These are phyloP conservation scores for Passiflora organensis DNA, from an alignment of 345 rosid genomes.

Conservation along the genomic window DNA sequence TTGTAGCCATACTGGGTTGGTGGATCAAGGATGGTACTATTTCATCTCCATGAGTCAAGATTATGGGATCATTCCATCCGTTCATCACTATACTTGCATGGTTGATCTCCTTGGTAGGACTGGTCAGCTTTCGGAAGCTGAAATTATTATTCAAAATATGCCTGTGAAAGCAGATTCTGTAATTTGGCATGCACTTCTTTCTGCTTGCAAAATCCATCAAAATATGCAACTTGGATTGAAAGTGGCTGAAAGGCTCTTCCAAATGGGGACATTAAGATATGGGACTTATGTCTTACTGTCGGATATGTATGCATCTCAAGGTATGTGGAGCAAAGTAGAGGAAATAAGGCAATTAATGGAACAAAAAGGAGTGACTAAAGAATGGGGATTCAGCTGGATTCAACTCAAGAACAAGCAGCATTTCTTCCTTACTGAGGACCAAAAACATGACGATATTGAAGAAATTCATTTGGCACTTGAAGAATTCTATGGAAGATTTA, in stretches of 20 bases:
- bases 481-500: conserved; percentile 5
- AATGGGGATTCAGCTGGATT: conserved; percentile 19
- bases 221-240: conserved; percentile 10
- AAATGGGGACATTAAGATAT: conserved; percentile 5
- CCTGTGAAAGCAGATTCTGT: conserved; percentile 16
- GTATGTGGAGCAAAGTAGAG: conserved; percentile 10
- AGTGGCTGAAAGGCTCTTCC: conserved; percentile 16
- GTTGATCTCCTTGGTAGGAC: conserved; percentile 28
- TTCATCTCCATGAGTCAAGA: conserved; percentile 27
- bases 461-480: conserved; percentile 6
- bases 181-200: conserved; percentile 21
- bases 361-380: conserved; percentile 8
- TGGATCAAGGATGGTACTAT: conserved; percentile 22
- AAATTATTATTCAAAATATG: conserved; percentile 12
- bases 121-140: conserved; percentile 24
- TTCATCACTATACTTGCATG: conserved; percentile 18
- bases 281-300: conserved; percentile 13
- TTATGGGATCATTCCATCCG: conserved; percentile 17
- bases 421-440: conserved; percentile 5
- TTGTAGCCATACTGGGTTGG: conserved; percentile 26
- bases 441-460: conserved; percentile 6
- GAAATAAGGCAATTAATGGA: conserved; percentile 13
- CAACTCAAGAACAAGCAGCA: conserved; percentile 16
- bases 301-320: conserved; percentile 16
- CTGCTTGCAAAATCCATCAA: conserved; percentile 18